These are phyloP conservation scores for Nicotiana attenuata DNA, from an alignment of 257 asterid genomes.

Conservation along the genomic window DNA sequence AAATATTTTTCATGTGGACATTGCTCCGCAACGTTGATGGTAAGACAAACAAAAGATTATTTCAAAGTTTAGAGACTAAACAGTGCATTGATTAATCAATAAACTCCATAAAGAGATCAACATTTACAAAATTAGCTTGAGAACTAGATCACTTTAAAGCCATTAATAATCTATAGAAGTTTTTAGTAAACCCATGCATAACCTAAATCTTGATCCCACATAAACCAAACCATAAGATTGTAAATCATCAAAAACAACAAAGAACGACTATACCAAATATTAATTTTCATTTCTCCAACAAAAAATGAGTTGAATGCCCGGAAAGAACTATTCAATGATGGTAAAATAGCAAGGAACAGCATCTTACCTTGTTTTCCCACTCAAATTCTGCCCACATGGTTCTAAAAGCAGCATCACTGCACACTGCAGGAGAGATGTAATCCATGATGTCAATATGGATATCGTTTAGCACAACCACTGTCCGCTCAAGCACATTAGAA, in stretches of 20 bases:
- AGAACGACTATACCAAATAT: neutral
- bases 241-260: neutral
- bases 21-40: neutral
- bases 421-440: slow-evolving; percentile 90
- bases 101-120: neutral
- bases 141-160: neutral
- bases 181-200: neutral
- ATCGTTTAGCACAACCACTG: slow-evolving; percentile 86
- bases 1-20: neutral
- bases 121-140: neutral
- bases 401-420: slow-evolving; percentile 89
- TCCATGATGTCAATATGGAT: slow-evolving; percentile 98
- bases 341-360: neutral
- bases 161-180: neutral
- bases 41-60: neutral
- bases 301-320: neutral
- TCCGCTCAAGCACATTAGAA: slow-evolving; percentile 83
- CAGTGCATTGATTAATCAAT: neutral
- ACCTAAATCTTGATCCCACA: neutral
- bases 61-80: neutral
- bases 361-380: slow-evolving; percentile 92
- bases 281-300: neutral
- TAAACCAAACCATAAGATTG: neutral
- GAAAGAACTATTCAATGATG: neutral
- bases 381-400: slow-evolving; percentile 99